Conservation (phyloP, 163 green algal species). For the Smithsoniella earleae region DNA sequence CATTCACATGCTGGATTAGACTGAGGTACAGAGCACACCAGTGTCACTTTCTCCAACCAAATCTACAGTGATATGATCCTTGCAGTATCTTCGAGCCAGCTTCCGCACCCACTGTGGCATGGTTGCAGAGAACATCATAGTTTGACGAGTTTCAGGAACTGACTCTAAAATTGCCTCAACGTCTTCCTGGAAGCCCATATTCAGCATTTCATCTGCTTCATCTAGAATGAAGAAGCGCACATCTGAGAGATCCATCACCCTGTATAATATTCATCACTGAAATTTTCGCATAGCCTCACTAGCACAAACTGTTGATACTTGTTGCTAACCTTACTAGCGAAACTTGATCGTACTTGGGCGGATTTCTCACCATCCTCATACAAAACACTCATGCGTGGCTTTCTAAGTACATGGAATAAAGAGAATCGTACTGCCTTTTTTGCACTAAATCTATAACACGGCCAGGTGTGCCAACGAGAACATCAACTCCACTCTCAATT, state of each 20-base stretch:
- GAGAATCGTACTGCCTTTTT: conserved; percentile 7
- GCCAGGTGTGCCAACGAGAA: conserved; percentile 93
- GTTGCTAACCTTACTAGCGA: too few species aligned
- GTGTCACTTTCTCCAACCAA: conserved; percentile 77
- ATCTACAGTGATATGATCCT: conserved; percentile 77
- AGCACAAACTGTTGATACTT: too few species aligned
- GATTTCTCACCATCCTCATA: too few species aligned
- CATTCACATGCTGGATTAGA: too few species aligned
- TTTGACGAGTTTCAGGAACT: conserved; percentile 68
- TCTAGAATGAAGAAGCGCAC: conserved; percentile 85
- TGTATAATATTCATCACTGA: conserved; percentile 6
- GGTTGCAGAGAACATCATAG: conserved; percentile 93
- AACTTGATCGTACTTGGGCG: too few species aligned
- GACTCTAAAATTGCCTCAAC: conserved; percentile 86
- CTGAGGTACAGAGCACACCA: conserved; percentile 43
- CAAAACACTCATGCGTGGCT: too few species aligned
- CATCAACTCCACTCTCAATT: conserved; percentile 66
- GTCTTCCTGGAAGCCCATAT: conserved; percentile 96
- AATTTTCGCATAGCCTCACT: too few species aligned
- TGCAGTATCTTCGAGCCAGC: conserved; percentile 57
- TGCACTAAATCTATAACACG: conserved; percentile 94
- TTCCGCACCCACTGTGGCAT: conserved; percentile 82
- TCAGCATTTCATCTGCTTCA: conserved; percentile 96
- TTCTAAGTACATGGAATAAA: too few species aligned
- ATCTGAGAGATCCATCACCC: conserved; percentile 35